These are phyloP conservation scores for Starmerella roubikii DNA, from an alignment of 805 yeast species.

Conservation along the genomic window DNA sequence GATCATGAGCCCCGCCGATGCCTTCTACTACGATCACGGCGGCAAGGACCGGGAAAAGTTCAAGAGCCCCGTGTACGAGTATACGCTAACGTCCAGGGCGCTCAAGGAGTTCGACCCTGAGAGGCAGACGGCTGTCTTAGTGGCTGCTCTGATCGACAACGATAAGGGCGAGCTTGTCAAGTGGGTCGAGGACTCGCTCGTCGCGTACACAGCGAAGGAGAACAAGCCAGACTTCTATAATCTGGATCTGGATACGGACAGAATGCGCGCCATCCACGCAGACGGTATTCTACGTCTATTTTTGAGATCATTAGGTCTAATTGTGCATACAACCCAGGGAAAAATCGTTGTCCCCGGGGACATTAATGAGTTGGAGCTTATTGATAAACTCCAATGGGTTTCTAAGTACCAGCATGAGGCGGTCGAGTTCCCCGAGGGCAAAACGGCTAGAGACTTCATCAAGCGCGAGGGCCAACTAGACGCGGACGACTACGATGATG, in stretches of 20 bases:
- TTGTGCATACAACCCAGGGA: constrained; percentile 26
- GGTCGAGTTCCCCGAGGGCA: constrained; percentile 28
- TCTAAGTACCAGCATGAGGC: constrained; percentile 31
- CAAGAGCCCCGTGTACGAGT: constrained; percentile 13
- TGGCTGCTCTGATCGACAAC: constrained; percentile 36
- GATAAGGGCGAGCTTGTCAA: constrained; percentile 33
- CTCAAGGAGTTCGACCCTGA: constrained; percentile 25
- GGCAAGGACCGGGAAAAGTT: constrained; percentile 37
- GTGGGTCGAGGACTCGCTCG: constrained; percentile 33
- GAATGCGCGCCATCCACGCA: constrained; percentile 27
- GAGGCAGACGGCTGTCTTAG: constrained; percentile 38
- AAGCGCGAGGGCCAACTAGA: constrained; percentile 20
- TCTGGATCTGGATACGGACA: constrained; percentile 19
- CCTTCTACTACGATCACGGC: constrained; percentile 39
- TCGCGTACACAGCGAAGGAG: constrained; percentile 21
- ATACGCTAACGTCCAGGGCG: constrained; percentile 23
- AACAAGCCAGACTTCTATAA: constrained; percentile 8
- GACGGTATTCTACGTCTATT: constrained; percentile 40
- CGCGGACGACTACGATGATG: constrained; percentile 13
- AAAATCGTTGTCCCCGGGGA: constrained; percentile 30
- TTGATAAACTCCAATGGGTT: constrained; percentile 28
- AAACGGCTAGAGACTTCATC: constrained; percentile 28
- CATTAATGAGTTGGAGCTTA: constrained; percentile 26
- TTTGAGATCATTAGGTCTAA: constrained; percentile 34
- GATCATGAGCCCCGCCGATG: constrained; percentile 37